These are phyloP conservation scores for Alnus rubra DNA, from an alignment of 306 rosid genomes.

Conservation along the genomic window DNA sequence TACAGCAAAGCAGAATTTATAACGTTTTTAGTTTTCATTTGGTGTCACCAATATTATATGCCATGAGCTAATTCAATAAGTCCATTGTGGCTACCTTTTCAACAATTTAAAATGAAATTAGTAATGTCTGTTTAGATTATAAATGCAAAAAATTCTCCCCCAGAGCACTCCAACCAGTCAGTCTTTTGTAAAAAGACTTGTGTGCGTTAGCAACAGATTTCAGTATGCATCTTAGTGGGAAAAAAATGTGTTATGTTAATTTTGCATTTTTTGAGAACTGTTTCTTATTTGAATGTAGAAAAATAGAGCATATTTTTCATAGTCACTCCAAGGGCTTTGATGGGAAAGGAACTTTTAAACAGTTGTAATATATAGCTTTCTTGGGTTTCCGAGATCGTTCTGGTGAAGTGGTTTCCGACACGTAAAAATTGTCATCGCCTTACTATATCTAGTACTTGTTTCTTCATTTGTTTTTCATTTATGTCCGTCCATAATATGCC, in stretches of 20 bases:
- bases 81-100: neutral
- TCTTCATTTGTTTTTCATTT: neutral
- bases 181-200: neutral
- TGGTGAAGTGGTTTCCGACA: neutral
- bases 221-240: neutral
- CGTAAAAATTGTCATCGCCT: slow-evolving; percentile 1
- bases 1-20: neutral
- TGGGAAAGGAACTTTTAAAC: neutral
- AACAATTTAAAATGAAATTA: neutral
- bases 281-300: neutral
- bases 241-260: neutral
- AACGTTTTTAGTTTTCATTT: neutral
- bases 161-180: neutral
- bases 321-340: slow-evolving; percentile 20
- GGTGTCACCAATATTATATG: neutral
- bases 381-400: neutral
- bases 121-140: neutral
- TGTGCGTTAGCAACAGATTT: neutral
- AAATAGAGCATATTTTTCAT: slow-evolving; percentile 17
- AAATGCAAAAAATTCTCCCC: neutral
- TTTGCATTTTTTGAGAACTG: too few relatives aligned
- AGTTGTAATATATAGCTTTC: slow-evolving; percentile 2
- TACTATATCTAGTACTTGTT: neutral
- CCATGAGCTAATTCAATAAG: neutral
- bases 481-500: slow-evolving; percentile 12